These are phyloP conservation scores for Urostyla sp. DNA, from an alignment of 73 alveolate genomes.

Conservation along the genomic window DNA sequence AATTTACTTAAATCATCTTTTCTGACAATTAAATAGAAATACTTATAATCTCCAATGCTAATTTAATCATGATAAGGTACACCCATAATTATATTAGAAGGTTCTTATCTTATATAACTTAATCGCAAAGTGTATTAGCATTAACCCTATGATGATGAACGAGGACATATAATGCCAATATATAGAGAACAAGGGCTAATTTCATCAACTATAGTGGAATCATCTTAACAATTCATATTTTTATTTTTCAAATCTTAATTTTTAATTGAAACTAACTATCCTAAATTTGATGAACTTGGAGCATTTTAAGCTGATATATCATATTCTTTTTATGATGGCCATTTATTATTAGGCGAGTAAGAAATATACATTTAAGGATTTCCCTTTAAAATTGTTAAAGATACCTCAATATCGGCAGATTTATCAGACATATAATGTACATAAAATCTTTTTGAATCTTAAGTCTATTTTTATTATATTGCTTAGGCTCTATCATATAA, in stretches of 20 bases:
- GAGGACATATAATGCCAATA: conserved; percentile 20
- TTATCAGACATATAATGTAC: neutral
- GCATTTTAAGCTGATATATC: neutral
- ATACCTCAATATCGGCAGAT: neutral
- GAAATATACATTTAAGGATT: conserved; percentile 14
- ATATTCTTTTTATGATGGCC: neutral
- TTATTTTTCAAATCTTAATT: neutral
- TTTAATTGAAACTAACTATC: neutral
- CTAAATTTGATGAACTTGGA: neutral
- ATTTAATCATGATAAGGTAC: conserved; percentile 29
- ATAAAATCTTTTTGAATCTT: no score
- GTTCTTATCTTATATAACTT: neutral
- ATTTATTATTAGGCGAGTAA: neutral
- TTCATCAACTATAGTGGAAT: neutral
- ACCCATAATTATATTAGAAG: neutral
- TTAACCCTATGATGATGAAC: no score
- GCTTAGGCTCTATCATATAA: no score
- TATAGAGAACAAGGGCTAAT: conserved; percentile 5
- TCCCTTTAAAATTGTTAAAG: conserved; percentile 25
- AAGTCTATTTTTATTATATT: no score
- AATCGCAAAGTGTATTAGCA: conserved; percentile 31
- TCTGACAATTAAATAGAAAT: conserved; percentile 31
- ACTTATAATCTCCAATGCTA: conserved; percentile 9
- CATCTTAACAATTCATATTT: neutral
- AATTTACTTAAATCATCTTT: neutral